Evolutionary conservation across 345 rosid genomes (phyloP), one percentile per base, ranked within the genome.

Genomic region (Excoecaria agallocha): DNA sequence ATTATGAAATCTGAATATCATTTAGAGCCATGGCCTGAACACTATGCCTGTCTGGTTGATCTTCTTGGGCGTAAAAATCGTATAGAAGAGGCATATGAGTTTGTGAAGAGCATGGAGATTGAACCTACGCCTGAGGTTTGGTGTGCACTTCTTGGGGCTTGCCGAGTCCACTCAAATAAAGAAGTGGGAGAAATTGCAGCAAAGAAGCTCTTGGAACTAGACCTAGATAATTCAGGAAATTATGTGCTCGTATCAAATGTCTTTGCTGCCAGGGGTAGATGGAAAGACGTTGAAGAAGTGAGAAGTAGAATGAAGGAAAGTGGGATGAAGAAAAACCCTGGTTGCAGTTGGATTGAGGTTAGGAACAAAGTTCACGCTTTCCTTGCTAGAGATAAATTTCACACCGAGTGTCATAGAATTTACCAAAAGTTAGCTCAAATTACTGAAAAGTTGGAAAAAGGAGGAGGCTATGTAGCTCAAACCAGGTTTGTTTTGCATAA

Each of bases 321-420:
- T 57, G 93, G 98, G 62, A 81, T 94, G 85, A 83, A 78, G 87
- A 94, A 92, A 79, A 83, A 62, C 59, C 94, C 98, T n/a, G 97
- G 98, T 71, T 91, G 90, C 78, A 94, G 96, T 82, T 94, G 96
- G 98, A 84, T 90, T 82, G 94, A 90, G 84, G 74, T 90, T 30
- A 83, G 83, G 59, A 87, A 84, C 75, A 84, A 84, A 82, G 72
- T 89, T 73, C 98, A 91, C 80, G 77, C 87, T 19, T 94, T 91
- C 80, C 82, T 77, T 73, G 94, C 97, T 46, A 83, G 94, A 79
- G 98, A 91, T 84, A 91, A 83, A 73, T 88, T 88, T 72, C 98
- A 93, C 77, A 90, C 94, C 19, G 87, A 89, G 68, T 87, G 82
- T 37, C 68, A 74, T 59, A 78, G 76, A 73, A 91, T 91, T 70